Evolutionary conservation across 192 early-diverging fungal species (phyloP).

Genomic region (Phlyctochytrium bullatum): DNA sequence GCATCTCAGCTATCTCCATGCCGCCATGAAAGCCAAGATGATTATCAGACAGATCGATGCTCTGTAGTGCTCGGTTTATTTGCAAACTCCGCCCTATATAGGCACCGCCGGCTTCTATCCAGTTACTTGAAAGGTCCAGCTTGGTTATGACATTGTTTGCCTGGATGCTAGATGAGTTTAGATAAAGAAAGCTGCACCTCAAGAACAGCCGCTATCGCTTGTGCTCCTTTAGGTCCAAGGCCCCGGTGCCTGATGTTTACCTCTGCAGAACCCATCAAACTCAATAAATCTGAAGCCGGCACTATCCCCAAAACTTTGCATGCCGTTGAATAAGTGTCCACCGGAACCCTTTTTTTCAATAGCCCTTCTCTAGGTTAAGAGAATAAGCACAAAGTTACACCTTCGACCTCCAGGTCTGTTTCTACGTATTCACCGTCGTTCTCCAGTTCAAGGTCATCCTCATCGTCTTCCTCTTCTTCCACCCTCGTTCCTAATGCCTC

Average conservation of each 20-base stretch:
- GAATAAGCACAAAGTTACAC: conserved; percentile 4
- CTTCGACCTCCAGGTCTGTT: conserved; percentile 29
- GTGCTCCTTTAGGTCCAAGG: conserved; percentile 45
- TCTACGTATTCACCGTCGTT: conserved; percentile 13
- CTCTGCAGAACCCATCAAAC: conserved; percentile 19
- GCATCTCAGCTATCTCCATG: conserved; percentile 44
- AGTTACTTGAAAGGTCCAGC: conserved; percentile 48
- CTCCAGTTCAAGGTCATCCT: conserved; percentile 2
- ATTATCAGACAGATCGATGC: conserved; percentile 46
- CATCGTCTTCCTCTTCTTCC: conserved; percentile 8
- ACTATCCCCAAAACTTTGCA: conserved; percentile 48
- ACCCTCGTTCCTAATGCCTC: not conserved
- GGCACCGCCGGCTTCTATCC: conserved; percentile 46
- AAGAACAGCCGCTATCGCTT: conserved; percentile 47
- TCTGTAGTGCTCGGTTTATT: conserved; percentile 34
- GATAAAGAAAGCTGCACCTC: conserved; percentile 30
- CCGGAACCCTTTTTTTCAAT: conserved; percentile 25
- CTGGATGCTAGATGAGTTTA: conserved; percentile 10
- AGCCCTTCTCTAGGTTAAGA: conserved; percentile 16
- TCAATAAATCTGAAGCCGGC: conserved; percentile 40
- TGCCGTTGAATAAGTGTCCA: conserved; percentile 39
- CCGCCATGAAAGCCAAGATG: conserved; percentile 31
- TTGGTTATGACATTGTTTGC: conserved; percentile 29
- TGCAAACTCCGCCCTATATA: conserved; percentile 35
- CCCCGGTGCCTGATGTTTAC: conserved; percentile 48